Conservation (phyloP, 805 yeast genomes). For the Cyberlindnera mrakii region DNA sequence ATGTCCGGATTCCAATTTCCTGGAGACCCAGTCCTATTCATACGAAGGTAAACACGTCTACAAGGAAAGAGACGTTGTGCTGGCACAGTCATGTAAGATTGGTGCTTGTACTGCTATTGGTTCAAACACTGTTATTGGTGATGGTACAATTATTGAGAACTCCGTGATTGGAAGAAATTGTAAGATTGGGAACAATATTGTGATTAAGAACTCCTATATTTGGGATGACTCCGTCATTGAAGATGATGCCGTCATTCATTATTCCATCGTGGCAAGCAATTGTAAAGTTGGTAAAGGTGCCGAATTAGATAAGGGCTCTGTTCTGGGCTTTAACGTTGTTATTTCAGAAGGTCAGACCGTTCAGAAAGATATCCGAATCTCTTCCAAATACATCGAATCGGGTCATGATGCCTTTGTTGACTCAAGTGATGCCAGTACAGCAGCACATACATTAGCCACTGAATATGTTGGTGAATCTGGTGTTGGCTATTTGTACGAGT, state of each 20-base stretch:
- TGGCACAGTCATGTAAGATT: conserved; percentile 89
- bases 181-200: conserved; percentile 72
- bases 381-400: conserved; percentile 37
- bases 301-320: conserved; percentile 58
- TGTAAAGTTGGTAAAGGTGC: conserved; percentile 51
- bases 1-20: conserved; percentile 77
- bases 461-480: conserved; percentile 24
- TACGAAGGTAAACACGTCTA: conserved; percentile 84
- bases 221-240: conserved; percentile 81
- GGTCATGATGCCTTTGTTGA: conserved; percentile 5
- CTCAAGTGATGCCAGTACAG: conserved; percentile 14
- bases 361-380: conserved; percentile 45
- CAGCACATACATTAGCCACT: conserved; percentile 3
- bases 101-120: conserved; percentile 83
- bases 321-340: conserved; percentile 70
- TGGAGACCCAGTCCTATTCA: conserved; percentile 64
- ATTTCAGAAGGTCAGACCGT: conserved; percentile 50
- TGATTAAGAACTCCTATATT: conserved; percentile 67
- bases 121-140: conserved; percentile 67
- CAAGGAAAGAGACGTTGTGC: conserved; percentile 80
- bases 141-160: conserved; percentile 55
- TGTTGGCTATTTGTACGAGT: conserved; percentile 31
- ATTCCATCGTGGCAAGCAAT: conserved; percentile 66
- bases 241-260: conserved; percentile 52
- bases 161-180: conserved; percentile 86